Evolutionary conservation across 2,329 filamentous ascomycete species (phyloP).

Genomic region (Trichoderma polysporum): DNA sequence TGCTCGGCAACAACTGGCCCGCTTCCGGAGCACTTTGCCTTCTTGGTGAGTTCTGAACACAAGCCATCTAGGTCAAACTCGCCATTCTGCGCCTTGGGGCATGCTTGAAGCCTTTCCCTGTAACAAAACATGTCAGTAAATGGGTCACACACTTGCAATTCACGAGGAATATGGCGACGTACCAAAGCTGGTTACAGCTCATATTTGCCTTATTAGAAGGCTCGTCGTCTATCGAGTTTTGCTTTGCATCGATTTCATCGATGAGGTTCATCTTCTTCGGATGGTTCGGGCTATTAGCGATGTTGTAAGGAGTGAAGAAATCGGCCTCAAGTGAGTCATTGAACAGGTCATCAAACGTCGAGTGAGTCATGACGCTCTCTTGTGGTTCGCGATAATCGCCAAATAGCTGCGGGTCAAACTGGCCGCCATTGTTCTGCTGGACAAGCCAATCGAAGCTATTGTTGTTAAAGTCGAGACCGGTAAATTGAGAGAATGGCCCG

Average conservation of each 20-base stretch:
- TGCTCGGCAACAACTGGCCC: slow-evolving; percentile 86
- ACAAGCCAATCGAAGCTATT: slow-evolving; percentile 71
- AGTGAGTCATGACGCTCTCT: slow-evolving; percentile 69
- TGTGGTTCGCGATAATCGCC: slow-evolving; percentile 90
- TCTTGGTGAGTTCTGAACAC: slow-evolving; percentile 89
- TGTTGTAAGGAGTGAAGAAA: slow-evolving; percentile 79
- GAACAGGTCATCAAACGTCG: slow-evolving; percentile 70
- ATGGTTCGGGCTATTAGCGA: slow-evolving; percentile 45
- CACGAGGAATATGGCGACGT: slow-evolving; percentile 38
- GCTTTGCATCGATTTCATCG: slow-evolving; percentile 72
- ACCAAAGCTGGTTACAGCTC: slow-evolving; percentile 93
- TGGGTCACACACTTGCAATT: background rate
- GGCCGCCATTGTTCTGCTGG: slow-evolving; percentile 78
- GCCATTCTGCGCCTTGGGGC: slow-evolving; percentile 82
- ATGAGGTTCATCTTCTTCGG: slow-evolving; percentile 67
- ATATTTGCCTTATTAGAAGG: slow-evolving; percentile 59
- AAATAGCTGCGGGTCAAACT: slow-evolving; percentile 90
- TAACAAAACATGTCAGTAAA: slow-evolving; percentile 40
- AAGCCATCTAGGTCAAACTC: slow-evolving; percentile 92
- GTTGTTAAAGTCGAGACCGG: slow-evolving; percentile 43
- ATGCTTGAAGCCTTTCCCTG: slow-evolving; percentile 88
- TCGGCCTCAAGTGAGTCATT: slow-evolving; percentile 80
- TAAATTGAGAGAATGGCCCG: slow-evolving; percentile 33
- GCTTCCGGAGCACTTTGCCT: slow-evolving; percentile 89
- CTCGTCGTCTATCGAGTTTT: slow-evolving; percentile 69